Base-by-base conservation (phyloP, 2,329 filamentous ascomycete genomes). In the Helicocarpus griseus region DNA sequence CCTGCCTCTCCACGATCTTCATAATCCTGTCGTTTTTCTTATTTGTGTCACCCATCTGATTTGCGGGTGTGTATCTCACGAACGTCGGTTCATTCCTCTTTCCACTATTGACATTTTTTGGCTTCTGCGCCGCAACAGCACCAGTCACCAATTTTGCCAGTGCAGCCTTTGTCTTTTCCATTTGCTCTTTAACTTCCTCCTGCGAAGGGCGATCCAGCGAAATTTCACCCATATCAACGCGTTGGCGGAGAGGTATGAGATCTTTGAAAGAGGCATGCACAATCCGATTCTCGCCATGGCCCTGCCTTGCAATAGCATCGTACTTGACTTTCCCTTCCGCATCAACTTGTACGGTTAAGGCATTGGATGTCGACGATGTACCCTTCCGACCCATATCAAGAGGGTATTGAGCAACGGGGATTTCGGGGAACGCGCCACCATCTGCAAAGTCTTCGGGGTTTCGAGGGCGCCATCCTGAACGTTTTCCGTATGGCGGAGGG, bases 231-330 rank as follows among this genome's bases (percentile, higher is more conserved):
- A 89, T 87, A 70, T 97, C 87, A 56, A 93, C 93, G 58, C 89
- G 85, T 69, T 97, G 90, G 54, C 93, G 82, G 54, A 98, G 77
- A 5, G 93, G 93, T 56, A 98, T 98, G 48, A 98, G 74, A 62
- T 97, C 93, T 67, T 95, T 96, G 75, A 98, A 98, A 7, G 87
- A 95, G 19, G 93, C 85, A 69, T 98, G 93, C 9, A 98, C 84
- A 57, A 96, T 87, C 47, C 90, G 80, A 54, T 81, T 82, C 19
- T 89, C 88, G 65, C 78, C 78, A 67, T 98, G 93, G 13, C 93
- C 93, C 64, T 91, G 86, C 61, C 85, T 80, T 48, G 91, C 91
- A 63, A 98, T 95, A 50, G 90, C 89, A 67, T 95, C 89, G 73
- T 96, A 98, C 70, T 95, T 94, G 56, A 96, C 87, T 65, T 94